A percentile compares a stretch with the other conserved stretches of the same genome.
Evolutionary conservation across 768 basidiomycete genomes (phyloP).

Genomic region (Lyophyllum shimeji): DNA sequence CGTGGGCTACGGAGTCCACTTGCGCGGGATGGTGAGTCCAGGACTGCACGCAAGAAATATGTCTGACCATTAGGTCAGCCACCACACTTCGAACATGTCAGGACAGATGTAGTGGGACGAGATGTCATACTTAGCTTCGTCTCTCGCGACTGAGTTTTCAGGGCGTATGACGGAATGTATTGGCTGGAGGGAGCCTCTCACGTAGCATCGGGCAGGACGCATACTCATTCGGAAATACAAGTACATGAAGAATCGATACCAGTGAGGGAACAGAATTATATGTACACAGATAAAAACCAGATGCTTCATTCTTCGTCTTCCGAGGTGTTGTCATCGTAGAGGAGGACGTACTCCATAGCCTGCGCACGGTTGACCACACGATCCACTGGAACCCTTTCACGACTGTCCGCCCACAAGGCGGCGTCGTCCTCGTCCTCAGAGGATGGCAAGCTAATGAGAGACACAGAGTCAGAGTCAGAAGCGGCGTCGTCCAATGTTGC

Average conservation of each 20-base stretch:
- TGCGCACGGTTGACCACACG: slow-evolving; percentile 26
- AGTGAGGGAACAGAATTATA: not conserved
- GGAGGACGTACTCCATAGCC: slow-evolving; percentile 63
- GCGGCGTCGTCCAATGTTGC: slow-evolving; percentile 29
- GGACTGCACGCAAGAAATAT: not conserved
- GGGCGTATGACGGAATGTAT: not conserved
- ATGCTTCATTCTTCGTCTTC: slow-evolving; percentile 40
- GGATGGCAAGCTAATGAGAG: slow-evolving; percentile 62
- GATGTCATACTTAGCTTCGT: slow-evolving; percentile 33
- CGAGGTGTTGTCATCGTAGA: slow-evolving; percentile 66
- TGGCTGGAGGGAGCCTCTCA: not conserved
- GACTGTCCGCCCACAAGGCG: slow-evolving; percentile 60
- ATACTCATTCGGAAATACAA: not conserved
- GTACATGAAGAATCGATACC: not conserved
- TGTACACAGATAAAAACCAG: not conserved
- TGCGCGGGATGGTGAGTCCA: slow-evolving; percentile 16
- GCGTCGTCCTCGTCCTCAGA: slow-evolving; percentile 54
- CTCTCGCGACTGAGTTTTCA: not conserved
- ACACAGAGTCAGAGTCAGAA: slow-evolving; percentile 52
- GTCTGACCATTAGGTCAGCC: not conserved
- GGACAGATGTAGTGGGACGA: slow-evolving; percentile 33
- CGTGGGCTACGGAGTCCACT: slow-evolving; percentile 48
- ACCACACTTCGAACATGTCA: slow-evolving; percentile 24
- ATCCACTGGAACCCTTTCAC: slow-evolving; percentile 33
- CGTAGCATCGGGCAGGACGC: not conserved